These are phyloP conservation scores for Moesziomyces aphidis DNA, from an alignment of 1,284 basidiomycete genomes.

Conservation along the genomic window DNA sequence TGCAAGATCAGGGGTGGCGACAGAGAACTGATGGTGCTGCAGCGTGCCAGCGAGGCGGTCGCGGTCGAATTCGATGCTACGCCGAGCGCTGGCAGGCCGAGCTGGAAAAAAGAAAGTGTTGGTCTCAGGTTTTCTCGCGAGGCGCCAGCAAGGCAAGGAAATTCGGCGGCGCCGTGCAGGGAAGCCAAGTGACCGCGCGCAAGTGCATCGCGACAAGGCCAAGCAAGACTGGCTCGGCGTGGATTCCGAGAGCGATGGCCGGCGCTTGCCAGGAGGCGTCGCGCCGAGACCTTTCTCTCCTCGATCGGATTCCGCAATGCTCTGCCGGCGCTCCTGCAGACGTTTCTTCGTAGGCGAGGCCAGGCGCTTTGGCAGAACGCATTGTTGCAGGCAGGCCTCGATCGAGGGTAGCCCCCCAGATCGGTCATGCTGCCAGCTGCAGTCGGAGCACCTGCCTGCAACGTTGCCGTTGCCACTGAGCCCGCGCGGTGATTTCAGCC, in stretches of 20 bases:
- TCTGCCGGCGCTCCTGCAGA: too few species aligned
- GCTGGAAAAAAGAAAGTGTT: slow-evolving; percentile 1
- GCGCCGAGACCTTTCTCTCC: background rate
- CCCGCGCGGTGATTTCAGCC: background rate
- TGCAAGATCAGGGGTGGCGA: too few species aligned
- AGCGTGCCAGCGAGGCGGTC: background rate
- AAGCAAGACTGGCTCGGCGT: background rate
- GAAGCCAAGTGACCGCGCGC: background rate
- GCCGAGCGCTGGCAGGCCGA: background rate
- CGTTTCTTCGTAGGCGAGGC: background rate
- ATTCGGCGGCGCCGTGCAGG: background rate
- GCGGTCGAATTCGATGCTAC: background rate
- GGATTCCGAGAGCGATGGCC: background rate
- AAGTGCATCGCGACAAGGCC: too few species aligned
- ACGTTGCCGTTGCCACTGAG: background rate
- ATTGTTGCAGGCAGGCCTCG: background rate
- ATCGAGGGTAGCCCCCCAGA: background rate
- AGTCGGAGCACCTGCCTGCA: background rate
- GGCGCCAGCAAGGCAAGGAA: background rate
- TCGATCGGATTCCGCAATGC: background rate
- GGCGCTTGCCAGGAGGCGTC: background rate
- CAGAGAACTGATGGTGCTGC: too few species aligned
- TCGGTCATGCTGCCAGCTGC: background rate
- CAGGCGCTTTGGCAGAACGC: too few species aligned
- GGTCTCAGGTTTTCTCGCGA: slow-evolving; percentile 5